phyloP scores from a whole-genome alignment of 1,139 yeast species.

The Lodderomyces theae region DNA sequence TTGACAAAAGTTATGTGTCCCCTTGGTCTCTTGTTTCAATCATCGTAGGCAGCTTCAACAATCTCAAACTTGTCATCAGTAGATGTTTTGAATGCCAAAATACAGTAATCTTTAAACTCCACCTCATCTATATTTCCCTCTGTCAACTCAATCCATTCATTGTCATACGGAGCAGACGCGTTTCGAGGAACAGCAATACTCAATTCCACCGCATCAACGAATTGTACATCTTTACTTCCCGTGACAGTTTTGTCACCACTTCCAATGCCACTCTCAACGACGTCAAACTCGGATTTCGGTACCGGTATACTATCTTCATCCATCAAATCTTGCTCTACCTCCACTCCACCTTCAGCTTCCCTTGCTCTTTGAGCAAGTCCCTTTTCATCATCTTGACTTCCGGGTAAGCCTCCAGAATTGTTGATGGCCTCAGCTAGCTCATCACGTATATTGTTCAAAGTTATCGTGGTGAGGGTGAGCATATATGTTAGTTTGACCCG shows the following conservation, averaged over 20 bases:
- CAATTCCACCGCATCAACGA: conserved; percentile 21
- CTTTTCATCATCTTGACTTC: conserved; percentile 13
- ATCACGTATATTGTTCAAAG: conserved; percentile 29
- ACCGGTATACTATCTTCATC: conserved; percentile 28
- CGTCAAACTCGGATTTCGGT: conserved; percentile 25
- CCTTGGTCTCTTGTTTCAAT: conserved; percentile 15
- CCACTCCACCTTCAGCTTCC: conserved; percentile 20
- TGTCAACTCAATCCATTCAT: conserved; percentile 37
- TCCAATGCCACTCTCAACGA: conserved; percentile 2
- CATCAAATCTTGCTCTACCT: conserved; percentile 5
- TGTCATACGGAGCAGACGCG: conserved; percentile 35
- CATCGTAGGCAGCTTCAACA: conserved; percentile 42
- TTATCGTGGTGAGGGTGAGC: conserved; percentile 23
- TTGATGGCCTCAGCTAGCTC: conserved; percentile 38
- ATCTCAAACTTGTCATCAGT: conserved; percentile 38
- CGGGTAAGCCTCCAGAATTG: conserved; percentile 45
- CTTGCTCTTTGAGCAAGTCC: too few species aligned
- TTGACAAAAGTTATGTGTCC: too few species aligned
- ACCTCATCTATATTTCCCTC: conserved; percentile 24
- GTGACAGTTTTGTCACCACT: too few species aligned
- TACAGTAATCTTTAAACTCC: conserved; percentile 37
- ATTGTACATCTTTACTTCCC: too few species aligned
- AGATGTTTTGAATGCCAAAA: conserved; percentile 38
- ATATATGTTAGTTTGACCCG: conserved; percentile 43
- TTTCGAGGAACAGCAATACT: conserved; percentile 44